Evolutionary conservation across 2,329 filamentous ascomycete genomes (phyloP).

Genomic region (Elsinoe perseae): DNA sequence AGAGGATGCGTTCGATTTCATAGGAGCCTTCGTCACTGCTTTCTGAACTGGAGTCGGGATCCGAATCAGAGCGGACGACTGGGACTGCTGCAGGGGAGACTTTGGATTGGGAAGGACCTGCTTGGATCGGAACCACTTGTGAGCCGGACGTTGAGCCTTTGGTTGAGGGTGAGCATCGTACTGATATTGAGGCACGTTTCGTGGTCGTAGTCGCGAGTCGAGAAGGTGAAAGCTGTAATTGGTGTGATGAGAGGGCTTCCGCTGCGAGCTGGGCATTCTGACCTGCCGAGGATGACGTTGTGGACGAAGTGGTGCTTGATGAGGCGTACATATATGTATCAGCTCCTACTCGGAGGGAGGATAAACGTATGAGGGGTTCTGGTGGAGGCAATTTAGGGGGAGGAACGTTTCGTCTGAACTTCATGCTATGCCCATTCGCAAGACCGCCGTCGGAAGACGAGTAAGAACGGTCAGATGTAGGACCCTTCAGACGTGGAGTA

Average conservation of each 20-base stretch:
- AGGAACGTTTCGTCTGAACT: not conserved
- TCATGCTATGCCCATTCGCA: not conserved
- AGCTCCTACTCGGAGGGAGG: not conserved
- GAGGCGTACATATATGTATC: not conserved
- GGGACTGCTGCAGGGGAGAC: not conserved
- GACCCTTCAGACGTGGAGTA: not conserved
- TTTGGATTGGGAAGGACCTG: not conserved
- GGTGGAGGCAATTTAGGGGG: not conserved
- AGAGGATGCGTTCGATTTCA: slow-evolving; percentile 26
- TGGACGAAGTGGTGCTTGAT: not conserved
- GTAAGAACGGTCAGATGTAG: not conserved
- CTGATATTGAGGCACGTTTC: not conserved
- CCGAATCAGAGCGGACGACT: no score
- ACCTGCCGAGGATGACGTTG: not conserved
- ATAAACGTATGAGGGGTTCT: not conserved
- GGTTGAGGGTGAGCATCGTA: not conserved
- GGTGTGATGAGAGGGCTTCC: not conserved
- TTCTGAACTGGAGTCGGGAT: slow-evolving; percentile 14
- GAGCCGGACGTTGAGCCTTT: not conserved
- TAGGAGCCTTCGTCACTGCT: slow-evolving; percentile 16
- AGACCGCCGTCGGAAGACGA: not conserved
- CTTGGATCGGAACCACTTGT: not conserved
- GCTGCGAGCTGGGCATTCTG: not conserved
- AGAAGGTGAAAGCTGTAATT: not conserved
- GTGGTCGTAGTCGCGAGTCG: not conserved